phyloP scores from a whole-genome alignment of 192 early-diverging fungal species.

The Spizellomyces punctatus region DNA sequence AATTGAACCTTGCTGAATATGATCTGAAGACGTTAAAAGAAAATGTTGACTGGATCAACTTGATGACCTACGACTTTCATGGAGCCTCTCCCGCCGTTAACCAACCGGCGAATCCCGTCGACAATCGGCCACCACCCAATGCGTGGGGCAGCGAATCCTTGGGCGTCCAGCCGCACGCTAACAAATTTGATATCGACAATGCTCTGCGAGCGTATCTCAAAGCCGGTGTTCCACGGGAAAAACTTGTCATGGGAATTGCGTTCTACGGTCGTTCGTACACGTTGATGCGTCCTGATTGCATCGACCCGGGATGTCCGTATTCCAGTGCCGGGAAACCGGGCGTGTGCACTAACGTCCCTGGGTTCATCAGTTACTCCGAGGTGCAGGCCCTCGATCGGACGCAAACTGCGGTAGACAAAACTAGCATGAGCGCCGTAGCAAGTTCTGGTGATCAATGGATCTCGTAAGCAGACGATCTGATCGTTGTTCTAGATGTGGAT shows the following conservation, averaged over 20 bases:
- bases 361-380: constrained; percentile 7
- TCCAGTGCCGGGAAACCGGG: not conserved
- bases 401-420: not conserved
- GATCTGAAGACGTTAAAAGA: not conserved
- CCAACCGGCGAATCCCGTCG: not conserved
- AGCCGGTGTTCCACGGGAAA: constrained; percentile 14
- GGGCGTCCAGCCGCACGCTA: not conserved
- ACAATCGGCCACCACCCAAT: not conserved
- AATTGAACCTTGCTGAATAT: not conserved
- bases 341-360: constrained; percentile 14
- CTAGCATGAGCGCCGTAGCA: not conserved
- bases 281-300: not conserved
- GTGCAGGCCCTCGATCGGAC: not conserved
- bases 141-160: not conserved
- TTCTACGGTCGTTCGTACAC: constrained; percentile 6
- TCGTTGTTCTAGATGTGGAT: no score
- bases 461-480: no score
- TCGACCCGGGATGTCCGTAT: not conserved
- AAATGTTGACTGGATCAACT: constrained; percentile 4
- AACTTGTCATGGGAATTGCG: constrained; percentile 20
- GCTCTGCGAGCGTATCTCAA: constrained; percentile 7
- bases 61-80: constrained; percentile 9
- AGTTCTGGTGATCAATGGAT: no score
- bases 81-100: not conserved
- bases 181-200: constrained; percentile 5